Evolutionary conservation across 768 basidiomycete genomes (phyloP), one percentile per base, ranked within the genome.

Genomic region (Trametes sanguinea): DNA sequence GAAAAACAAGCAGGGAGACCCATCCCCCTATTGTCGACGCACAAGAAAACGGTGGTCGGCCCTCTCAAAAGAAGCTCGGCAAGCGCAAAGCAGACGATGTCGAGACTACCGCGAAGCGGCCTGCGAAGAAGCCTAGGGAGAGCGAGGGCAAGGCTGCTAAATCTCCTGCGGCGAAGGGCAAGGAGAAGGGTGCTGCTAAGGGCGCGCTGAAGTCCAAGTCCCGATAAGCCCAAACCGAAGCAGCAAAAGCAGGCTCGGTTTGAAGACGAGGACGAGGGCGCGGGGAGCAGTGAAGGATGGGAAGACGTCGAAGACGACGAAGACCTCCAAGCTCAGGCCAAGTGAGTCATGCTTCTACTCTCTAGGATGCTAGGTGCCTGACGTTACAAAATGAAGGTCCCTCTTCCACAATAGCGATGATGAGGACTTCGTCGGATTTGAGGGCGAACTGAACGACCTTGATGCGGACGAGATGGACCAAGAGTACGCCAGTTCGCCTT

Each of bases 1-100:
- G 67, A 92, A 90, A 74, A 87, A 89, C 76, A 94, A 94, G 77
- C 93, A 95, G 73, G 81, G 77, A 2, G 79, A 86, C 10, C 92
- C 92, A 0, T 79, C 78, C 60, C 82, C 90, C 33, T n/a, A 68
- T 90, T 32, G 68, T 54, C 6, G 79, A 85, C 13, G 66, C 69
- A 0, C 77, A 77, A 16, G 64, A 68, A 6, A 69, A 71, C n/a
- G 17, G 69, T 7, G 56, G 42, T 2, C 57, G 69, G 3, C 71
- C 75, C 3, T 79, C 82, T 3, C 72, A 78, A 2, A 88, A 86
- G 75, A 85, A 83, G 63, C 77, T 85, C 13, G 87, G 88, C 43
- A 93, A 93, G 72, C 87, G 91, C 45, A 93, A 92, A 73, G 87
- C 86, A 29, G 78, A 78, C 32, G 70, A 65, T 29, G 75, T 73